A percentile compares a stretch with the other conserved stretches of the same genome.
These are phyloP conservation scores for Pseudogymnoascus sp. DNA, from an alignment of 2,329 filamentous ascomycete genomes.

Conservation along the genomic window DNA sequence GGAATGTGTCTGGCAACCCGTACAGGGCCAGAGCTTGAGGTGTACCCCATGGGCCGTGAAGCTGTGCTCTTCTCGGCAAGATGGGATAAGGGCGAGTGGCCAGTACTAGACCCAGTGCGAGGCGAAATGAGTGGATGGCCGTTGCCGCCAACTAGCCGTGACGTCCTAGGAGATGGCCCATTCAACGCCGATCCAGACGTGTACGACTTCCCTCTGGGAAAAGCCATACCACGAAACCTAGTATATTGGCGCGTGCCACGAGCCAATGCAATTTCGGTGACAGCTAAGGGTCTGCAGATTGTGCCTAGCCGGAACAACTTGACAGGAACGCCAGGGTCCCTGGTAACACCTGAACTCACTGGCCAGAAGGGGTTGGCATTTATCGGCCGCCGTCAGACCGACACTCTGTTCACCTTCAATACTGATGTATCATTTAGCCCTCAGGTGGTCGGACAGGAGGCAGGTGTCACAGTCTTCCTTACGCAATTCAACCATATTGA, in stretches of 20 bases:
- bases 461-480: slow-evolving; percentile 45
- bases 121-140: slow-evolving; percentile 37
- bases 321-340: slow-evolving; percentile 43
- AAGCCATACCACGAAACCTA: slow-evolving; percentile 44
- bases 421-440: slow-evolving; percentile 40
- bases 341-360: slow-evolving; percentile 40
- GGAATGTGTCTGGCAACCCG: slow-evolving; percentile 30
- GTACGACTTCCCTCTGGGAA: slow-evolving; percentile 36
- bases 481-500: slow-evolving; percentile 47
- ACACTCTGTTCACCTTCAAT: slow-evolving; percentile 45
- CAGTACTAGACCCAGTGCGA: slow-evolving; percentile 34
- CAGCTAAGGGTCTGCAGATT: slow-evolving; percentile 37
- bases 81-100: slow-evolving; percentile 36
- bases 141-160: slow-evolving; percentile 30
- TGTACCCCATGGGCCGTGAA: slow-evolving; percentile 19
- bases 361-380: slow-evolving; percentile 28
- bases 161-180: slow-evolving; percentile 35
- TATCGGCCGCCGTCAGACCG: slow-evolving; percentile 45
- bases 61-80: slow-evolving; percentile 16
- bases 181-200: slow-evolving; percentile 36
- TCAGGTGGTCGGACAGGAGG: slow-evolving; percentile 36
- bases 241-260: slow-evolving; percentile 48
- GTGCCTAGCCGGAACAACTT: slow-evolving; percentile 44
- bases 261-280: slow-evolving; percentile 38
- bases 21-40: slow-evolving; percentile 36